Evolutionary conservation across 73 alveolate genomes (phyloP).

Genomic region (Symbiodinium natans): DNA sequence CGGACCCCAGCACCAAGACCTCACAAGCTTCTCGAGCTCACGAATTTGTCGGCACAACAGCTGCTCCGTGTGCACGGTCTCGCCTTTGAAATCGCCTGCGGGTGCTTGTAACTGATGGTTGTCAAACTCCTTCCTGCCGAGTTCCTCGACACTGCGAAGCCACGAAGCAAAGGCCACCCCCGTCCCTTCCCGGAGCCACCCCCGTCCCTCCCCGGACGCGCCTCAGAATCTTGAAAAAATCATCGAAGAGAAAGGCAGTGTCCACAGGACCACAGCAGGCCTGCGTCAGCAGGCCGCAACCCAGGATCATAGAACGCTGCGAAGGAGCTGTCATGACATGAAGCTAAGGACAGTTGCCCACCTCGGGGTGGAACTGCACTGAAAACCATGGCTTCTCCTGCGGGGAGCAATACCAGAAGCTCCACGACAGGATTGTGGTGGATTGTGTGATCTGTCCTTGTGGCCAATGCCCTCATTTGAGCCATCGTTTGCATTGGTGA

Average conservation of each 20-base stretch:
- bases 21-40: background rate
- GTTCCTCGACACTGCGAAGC: slow-evolving; percentile 18
- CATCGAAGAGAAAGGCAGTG: slow-evolving; percentile 86
- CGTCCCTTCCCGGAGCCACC: background rate
- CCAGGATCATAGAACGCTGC: background rate
- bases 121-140: slow-evolving; percentile 45
- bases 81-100: slow-evolving; percentile 81
- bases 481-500: slow-evolving; percentile 90
- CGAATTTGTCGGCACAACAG: background rate
- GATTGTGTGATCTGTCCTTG: slow-evolving; percentile 24
- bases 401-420: background rate
- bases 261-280: slow-evolving; percentile 94
- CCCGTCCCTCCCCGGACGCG: background rate
- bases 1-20: slow-evolving; percentile 94
- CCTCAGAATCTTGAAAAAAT: slow-evolving; percentile 56
- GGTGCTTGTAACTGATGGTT: slow-evolving; percentile 86
- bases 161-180: background rate
- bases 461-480: slow-evolving; percentile 93
- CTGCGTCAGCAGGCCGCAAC: background rate
- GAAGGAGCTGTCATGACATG: background rate
- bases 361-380: slow-evolving; percentile 94
- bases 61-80: background rate
- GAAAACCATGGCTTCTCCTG: slow-evolving; percentile 92
- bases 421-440: background rate
- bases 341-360: background rate